These are phyloP conservation scores for Saccharum hybrid DNA, from an alignment of 202 grass and related monocot genomes.

Conservation along the genomic window DNA sequence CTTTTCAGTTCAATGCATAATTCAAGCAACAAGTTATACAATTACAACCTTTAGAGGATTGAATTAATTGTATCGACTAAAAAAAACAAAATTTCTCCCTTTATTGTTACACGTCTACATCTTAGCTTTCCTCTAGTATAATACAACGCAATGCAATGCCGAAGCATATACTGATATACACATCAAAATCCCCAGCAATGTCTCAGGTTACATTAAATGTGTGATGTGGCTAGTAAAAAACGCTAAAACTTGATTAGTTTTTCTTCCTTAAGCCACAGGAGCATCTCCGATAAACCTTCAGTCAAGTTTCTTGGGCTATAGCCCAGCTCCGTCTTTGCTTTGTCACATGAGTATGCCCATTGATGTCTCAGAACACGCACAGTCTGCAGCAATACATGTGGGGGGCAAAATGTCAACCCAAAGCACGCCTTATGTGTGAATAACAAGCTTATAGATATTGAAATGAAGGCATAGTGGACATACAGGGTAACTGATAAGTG, in stretches of 20 bases:
- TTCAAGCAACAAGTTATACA: not conserved
- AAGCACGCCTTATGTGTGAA: conserved; percentile 20
- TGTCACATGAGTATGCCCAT: conserved; percentile 90
- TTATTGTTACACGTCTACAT: conserved; percentile 9
- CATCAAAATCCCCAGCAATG: not conserved
- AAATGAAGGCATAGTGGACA: conserved; percentile 12
- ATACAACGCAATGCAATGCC: not conserved
- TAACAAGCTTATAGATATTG: not conserved
- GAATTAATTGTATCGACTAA: not conserved
- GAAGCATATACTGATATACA: conserved; percentile 29
- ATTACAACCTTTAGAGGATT: not conserved
- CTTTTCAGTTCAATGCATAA: not conserved
- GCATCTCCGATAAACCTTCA: conserved; percentile 74
- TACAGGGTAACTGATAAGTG: conserved; percentile 92
- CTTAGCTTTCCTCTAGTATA: conserved; percentile 4
- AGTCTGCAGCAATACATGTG: conserved; percentile 62
- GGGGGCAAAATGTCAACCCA: conserved; percentile 35
- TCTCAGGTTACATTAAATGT: conserved; percentile 25
- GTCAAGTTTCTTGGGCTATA: conserved; percentile 79
- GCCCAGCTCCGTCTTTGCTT: conserved; percentile 70
- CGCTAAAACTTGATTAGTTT: conserved; percentile 71
- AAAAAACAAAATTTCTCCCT: not conserved
- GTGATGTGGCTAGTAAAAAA: not conserved
- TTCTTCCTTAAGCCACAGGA: conserved; percentile 78
- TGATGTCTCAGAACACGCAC: conserved; percentile 77